Conservation (phyloP, 306 rosid species). For the Lagenaria siceraria region DNA sequence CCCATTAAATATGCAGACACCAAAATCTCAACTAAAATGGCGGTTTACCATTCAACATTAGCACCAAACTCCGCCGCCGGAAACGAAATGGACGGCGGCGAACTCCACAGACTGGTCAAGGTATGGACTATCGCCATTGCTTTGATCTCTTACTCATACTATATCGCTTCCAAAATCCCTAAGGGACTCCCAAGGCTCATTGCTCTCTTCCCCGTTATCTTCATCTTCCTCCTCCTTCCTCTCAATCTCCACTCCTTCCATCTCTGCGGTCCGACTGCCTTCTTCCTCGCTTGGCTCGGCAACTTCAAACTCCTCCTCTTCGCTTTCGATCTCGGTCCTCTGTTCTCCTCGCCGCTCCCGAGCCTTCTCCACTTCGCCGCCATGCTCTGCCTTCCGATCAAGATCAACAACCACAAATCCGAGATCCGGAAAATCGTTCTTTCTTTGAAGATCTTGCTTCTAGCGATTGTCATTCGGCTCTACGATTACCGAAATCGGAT, state of each 20-base stretch:
- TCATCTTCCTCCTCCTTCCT: slow-evolving; percentile 23
- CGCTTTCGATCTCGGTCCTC: slow-evolving; percentile 34
- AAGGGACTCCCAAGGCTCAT: slow-evolving; percentile 12
- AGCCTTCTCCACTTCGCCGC: slow-evolving; percentile 38
- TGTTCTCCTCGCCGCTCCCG: slow-evolving; percentile 19
- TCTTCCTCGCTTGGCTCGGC: slow-evolving; percentile 27
- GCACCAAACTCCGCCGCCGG: background rate
- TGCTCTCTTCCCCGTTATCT: slow-evolving; percentile 22
- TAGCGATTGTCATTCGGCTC: slow-evolving; percentile 12
- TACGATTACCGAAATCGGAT: slow-evolving; percentile 23
- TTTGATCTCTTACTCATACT: slow-evolving; percentile 16
- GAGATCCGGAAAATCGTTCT: background rate
- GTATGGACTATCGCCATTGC: slow-evolving; percentile 20
- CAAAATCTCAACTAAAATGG: background rate
- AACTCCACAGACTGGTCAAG: slow-evolving; percentile 19
- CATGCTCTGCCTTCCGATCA: slow-evolving; percentile 54
- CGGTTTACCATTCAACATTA: background rate
- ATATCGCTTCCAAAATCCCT: slow-evolving; percentile 15
- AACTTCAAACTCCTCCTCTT: slow-evolving; percentile 36
- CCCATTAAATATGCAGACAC: background rate
- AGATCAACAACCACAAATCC: slow-evolving; percentile 13
- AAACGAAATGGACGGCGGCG: slow-evolving; percentile 7
- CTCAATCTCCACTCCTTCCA: slow-evolving; percentile 15
- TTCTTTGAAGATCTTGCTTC: slow-evolving; percentile 17
- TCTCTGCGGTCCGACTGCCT: slow-evolving; percentile 19